Evolutionary conservation across 352 stramenopile genomes (phyloP).

Genomic region (Globisporangium iwayamae): DNA sequence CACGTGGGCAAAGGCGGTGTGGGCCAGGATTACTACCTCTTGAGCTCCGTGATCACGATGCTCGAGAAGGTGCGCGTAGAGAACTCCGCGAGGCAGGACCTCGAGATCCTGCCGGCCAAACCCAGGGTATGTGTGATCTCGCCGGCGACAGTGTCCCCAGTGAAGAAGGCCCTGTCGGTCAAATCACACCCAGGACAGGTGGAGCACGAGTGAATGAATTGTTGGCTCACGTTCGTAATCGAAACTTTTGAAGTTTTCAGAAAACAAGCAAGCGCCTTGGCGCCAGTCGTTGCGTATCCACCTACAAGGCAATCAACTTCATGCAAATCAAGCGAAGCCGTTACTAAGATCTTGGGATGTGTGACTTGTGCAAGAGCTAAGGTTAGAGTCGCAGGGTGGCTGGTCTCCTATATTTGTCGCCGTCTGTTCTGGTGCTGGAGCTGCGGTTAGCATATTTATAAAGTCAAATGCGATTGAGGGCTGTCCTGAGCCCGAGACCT

Average conservation of each 20-base stretch:
- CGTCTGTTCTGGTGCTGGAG: too few species aligned
- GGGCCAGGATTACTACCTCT: constrained; percentile 26
- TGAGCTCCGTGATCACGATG: constrained; percentile 14
- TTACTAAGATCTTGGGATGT: neutral
- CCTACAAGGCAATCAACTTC: neutral
- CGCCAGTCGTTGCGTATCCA: neutral
- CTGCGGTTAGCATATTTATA: neutral
- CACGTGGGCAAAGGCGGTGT: constrained; percentile 20
- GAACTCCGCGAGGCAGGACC: neutral
- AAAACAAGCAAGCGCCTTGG: neutral
- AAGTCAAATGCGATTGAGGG: neutral
- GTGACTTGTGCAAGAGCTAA: neutral
- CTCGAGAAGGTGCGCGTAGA: constrained; percentile 11
- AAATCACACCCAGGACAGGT: neutral
- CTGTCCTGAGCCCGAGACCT: neutral
- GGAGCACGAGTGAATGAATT: neutral
- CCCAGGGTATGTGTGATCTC: too few species aligned
- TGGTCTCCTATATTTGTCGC: neutral
- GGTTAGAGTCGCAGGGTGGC: neutral
- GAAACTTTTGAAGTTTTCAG: neutral
- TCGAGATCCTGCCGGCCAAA: neutral
- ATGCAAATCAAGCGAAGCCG: neutral
- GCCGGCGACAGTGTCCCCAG: neutral
- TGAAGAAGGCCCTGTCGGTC: neutral
- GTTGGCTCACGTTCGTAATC: neutral